These are phyloP conservation scores for Gleditsia sinensis DNA, from an alignment of 306 rosid genomes.

Conservation along the genomic window DNA sequence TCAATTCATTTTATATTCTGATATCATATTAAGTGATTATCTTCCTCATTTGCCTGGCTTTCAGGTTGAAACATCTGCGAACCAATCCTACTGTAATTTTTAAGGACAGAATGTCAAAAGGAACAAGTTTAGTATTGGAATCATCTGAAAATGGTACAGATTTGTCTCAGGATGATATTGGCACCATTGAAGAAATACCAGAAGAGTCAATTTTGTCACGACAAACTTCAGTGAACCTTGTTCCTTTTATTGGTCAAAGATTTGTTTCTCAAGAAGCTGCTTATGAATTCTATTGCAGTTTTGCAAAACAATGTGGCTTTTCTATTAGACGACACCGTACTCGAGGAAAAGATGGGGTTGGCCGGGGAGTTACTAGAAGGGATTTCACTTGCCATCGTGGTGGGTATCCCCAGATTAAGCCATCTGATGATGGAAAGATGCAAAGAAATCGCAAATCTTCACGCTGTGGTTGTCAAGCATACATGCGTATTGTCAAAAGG, in stretches of 20 bases:
- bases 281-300: slow-evolving; percentile 84
- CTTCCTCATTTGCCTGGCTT: slow-evolving; percentile 1
- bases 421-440: slow-evolving; percentile 75
- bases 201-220: slow-evolving; percentile 75
- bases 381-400: slow-evolving; percentile 92
- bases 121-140: slow-evolving; percentile 62
- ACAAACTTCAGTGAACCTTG: slow-evolving; percentile 79
- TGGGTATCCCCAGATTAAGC: slow-evolving; percentile 82
- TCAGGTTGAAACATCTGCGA: slow-evolving; percentile 38
- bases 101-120: slow-evolving; percentile 58
- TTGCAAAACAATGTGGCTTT: slow-evolving; percentile 85
- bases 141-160: slow-evolving; percentile 80
- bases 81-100: slow-evolving; percentile 2
- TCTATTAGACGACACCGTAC: slow-evolving; percentile 85
- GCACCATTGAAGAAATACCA: slow-evolving; percentile 61
- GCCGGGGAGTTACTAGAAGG: slow-evolving; percentile 85
- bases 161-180: slow-evolving; percentile 76
- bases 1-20: slow-evolving; percentile 6
- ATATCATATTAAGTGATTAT: slow-evolving; percentile 14
- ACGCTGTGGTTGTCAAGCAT: slow-evolving; percentile 88
- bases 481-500: slow-evolving; percentile 79
- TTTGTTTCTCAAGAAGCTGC: slow-evolving; percentile 90
- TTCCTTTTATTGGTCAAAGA: slow-evolving; percentile 81
- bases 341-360: slow-evolving; percentile 92
- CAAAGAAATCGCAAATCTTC: slow-evolving; percentile 86